Base-by-base conservation (phyloP, 139 green algal species). In the Micractinium conductrix region DNA sequence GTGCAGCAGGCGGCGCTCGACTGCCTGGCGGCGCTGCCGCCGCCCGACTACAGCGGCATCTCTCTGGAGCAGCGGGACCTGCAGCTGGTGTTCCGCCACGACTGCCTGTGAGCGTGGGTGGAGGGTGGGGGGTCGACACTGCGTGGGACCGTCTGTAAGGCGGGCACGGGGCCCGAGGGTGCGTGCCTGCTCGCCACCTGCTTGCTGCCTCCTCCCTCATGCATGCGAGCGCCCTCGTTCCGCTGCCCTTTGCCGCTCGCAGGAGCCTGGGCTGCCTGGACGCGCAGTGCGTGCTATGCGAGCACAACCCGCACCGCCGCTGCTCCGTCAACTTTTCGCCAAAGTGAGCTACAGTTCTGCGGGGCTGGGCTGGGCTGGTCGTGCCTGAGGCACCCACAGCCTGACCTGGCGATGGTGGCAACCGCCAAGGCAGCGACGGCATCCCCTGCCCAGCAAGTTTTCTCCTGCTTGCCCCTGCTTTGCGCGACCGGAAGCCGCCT, bases 51-150 rank as follows among this genome's bases (percentile, higher is more conserved):
- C 73, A 83, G 79, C 2, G 86, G 88, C 0, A 79, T 93, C 16
- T 78, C 89, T 37, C 65, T 93, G 33, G 94, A 95, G 85, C 81
- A 87, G 44, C 88, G 91, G 38, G 90, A 97, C 45, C 88, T 97
- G 43, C 95, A 98, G 86, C 88, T 98, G 14, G 95, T 98, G 0
- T 98, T 97, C 78, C 87, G 95, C 0, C 95, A 98, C 80, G 95
- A 98, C 79, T 98, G 95, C 88, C 69, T 95, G 93, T 96, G 65
- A 91, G 94, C 55, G 55, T 43, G 12, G 67, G 40, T 16, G 68
- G 21, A 74, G 37, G 21, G 12, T 24, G 38, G 38, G 38, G 53
- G n/a, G n/a, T n/a, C n/a, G n/a, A n/a, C n/a, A n/a, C n/a, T n/a
- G n/a, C n/a, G n/a, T n/a, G n/a, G n/a, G n/a, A n/a, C n/a, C n/a